phyloP scores from a whole-genome alignment of 129 eudicot species.

The Gnaphalium uliginosum region DNA sequence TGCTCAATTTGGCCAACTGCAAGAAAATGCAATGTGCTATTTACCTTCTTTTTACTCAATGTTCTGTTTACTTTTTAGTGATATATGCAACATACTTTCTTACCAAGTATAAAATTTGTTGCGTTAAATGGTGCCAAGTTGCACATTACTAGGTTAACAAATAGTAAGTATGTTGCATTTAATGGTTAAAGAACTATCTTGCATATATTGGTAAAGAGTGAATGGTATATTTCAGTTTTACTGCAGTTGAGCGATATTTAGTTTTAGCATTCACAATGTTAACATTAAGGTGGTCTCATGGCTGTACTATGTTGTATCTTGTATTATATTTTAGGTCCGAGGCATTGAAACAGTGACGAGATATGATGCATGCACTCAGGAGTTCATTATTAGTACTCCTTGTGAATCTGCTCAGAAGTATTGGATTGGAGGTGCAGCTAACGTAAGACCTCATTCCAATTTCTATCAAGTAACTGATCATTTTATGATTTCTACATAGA shows the following conservation, averaged over 20 bases:
- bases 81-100: no score
- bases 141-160: no score
- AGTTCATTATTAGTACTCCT: constrained; percentile 77
- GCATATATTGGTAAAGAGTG: no score
- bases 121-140: no score
- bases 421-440: constrained; percentile 99
- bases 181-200: no score
- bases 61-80: no score
- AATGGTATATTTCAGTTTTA: no score
- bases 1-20: not conserved
- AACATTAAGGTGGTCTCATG: not conserved
- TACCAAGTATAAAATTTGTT: no score
- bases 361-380: constrained; percentile 71
- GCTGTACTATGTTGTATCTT: not conserved
- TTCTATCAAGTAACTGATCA: not conserved
- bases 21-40: no score
- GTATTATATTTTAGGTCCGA: constrained; percentile 65
- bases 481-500: not conserved
- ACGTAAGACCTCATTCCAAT: constrained; percentile 40
- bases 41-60: no score
- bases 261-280: not conserved
- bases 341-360: constrained; percentile 90
- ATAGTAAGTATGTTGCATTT: no score
- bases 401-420: constrained; percentile 99
- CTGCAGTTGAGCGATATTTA: not conserved